These are phyloP conservation scores for Echeveria elegans DNA, from an alignment of 164 flowering plant genomes.

Conservation along the genomic window DNA sequence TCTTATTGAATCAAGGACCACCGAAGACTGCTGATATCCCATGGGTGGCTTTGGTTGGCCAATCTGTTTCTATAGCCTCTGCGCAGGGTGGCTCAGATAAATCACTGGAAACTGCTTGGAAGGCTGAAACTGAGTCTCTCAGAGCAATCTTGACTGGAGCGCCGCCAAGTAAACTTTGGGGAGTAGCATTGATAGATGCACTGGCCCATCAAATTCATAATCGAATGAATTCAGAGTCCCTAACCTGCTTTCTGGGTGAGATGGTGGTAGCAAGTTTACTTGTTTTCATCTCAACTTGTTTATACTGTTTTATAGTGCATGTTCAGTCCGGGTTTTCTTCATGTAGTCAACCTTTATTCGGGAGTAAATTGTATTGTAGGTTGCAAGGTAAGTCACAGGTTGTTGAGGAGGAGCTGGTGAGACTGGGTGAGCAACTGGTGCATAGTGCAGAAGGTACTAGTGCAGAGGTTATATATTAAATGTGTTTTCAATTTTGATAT, in stretches of 20 bases:
- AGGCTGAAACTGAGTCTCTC: constrained; percentile 91
- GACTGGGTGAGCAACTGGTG: constrained; percentile 77
- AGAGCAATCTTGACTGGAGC: constrained; percentile 83
- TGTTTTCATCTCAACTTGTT: neutral
- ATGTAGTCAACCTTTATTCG: neutral
- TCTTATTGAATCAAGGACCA: constrained; percentile 59
- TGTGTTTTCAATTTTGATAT: too few species aligned
- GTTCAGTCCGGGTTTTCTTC: neutral
- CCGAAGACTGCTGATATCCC: constrained; percentile 59
- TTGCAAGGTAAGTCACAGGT: constrained; percentile 88
- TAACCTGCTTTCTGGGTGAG: constrained; percentile 87
- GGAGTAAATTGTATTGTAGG: constrained; percentile 25
- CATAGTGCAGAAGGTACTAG: neutral
- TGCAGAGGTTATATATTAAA: neutral
- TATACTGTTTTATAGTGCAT: neutral
- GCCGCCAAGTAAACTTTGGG: constrained; percentile 87
- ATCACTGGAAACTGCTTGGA: constrained; percentile 95
- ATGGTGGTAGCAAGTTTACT: neutral
- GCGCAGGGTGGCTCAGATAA: constrained; percentile 67
- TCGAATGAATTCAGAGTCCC: constrained; percentile 95
- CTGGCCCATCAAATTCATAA: constrained; percentile 86
- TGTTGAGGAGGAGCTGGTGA: constrained; percentile 55
- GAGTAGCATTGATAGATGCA: constrained; percentile 85
- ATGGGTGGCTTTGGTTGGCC: constrained; percentile 79
- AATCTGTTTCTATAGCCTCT: constrained; percentile 65